Base-by-base conservation (phyloP, 345 rosid genomes). In the Ceriops tagal region DNA sequence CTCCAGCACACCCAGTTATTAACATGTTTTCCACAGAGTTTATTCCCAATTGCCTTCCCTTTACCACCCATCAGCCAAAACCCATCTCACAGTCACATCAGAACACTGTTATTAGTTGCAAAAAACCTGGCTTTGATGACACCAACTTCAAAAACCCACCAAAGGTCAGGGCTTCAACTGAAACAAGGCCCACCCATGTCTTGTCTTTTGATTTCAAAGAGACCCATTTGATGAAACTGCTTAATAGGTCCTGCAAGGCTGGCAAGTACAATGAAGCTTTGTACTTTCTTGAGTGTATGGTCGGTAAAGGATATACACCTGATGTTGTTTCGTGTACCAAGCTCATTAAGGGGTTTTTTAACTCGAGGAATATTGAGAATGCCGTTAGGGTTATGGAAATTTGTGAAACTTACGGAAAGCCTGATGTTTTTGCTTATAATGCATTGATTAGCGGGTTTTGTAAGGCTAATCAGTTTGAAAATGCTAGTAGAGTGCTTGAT, bases 371-470 rank as follows among this genome's bases (percentile, higher is more conserved):
- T 60, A 58, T 83, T 8, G 83, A 84, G 0, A 90, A 91, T 74
- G 93, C 92, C 3, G 69, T 71, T 47, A 85, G 85, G 67, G 96
- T 90, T 6, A 84, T 93, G 92, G 93, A 84, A 71, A 87, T 93
- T 32, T 67, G 89, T 62, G 98, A 92, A 79, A 84, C 57, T 37
- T 70, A 79, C 46, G 93, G 96, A 2, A 73, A 85, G 26, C 97
- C 93, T 69, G 97, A 93, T 78, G 86, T 86, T 31, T 84, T 86
- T 65, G 80, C 97, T 49, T 93, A 89, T 73, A 93, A 93, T 77
- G 97, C 89, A 0, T 67, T 93, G 82, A 89, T 93, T 49, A 85
- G 88, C 49, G 93, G 96, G 71, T 89, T 89, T 58, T 89, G 96
- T 75, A 93, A 93, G 84, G 80, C 85, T 24, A 83, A 84, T 77